Evolutionary conservation across 1,139 yeast genomes (phyloP).

Genomic region (Zhuliangozyma blackwelliae): DNA sequence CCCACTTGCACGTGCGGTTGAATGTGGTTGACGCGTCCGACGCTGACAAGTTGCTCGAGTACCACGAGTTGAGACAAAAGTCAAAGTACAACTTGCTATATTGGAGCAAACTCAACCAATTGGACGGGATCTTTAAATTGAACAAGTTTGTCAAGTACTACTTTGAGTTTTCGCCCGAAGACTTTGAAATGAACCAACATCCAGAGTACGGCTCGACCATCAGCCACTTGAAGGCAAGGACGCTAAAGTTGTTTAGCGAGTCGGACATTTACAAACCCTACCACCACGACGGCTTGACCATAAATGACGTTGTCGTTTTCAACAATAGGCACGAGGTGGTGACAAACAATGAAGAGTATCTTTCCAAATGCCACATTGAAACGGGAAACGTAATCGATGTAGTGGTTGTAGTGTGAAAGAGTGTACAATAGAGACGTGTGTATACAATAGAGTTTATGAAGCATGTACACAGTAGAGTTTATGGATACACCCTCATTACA

Average conservation of each 20-base stretch:
- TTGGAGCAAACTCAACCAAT: slow-evolving; percentile 26
- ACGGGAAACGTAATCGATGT: slow-evolving; percentile 62
- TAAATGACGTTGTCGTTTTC: slow-evolving; percentile 24
- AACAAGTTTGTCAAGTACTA: slow-evolving; percentile 52
- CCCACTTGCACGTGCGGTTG: slow-evolving; percentile 59
- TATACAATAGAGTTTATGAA: not conserved
- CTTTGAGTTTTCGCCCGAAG: slow-evolving; percentile 79
- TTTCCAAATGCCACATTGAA: slow-evolving; percentile 59
- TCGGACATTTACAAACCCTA: slow-evolving; percentile 40
- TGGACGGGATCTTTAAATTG: slow-evolving; percentile 18
- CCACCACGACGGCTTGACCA: slow-evolving; percentile 14
- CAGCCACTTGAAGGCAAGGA: slow-evolving; percentile 52
- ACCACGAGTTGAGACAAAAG: slow-evolving; percentile 24
- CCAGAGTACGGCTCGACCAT: slow-evolving; percentile 72
- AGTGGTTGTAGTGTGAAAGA: slow-evolving; percentile 23
- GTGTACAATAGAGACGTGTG: not conserved
- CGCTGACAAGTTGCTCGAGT: slow-evolving; percentile 17
- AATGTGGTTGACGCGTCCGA: slow-evolving; percentile 29
- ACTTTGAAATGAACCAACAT: slow-evolving; percentile 52
- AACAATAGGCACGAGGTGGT: slow-evolving; percentile 27
- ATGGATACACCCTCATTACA: slow-evolving; percentile 1
- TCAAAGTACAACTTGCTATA: slow-evolving; percentile 25
- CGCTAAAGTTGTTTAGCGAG: slow-evolving; percentile 48
- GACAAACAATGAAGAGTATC: slow-evolving; percentile 40
- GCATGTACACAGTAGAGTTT: not conserved